Conservation (phyloP, 2,329 filamentous ascomycete species). For the Ophiostoma ips region DNA sequence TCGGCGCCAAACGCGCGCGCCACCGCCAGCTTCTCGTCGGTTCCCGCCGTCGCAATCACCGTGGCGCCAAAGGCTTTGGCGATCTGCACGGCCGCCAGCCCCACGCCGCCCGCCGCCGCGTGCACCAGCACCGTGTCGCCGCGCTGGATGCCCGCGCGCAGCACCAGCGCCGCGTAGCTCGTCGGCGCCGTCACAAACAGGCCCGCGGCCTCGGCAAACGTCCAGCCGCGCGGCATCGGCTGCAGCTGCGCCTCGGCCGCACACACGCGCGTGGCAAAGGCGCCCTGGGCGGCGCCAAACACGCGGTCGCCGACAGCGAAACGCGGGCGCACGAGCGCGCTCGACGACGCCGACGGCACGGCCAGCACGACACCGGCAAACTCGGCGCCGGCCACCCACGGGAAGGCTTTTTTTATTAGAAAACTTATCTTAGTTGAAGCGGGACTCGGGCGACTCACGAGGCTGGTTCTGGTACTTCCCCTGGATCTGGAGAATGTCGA, state of each 20-base stretch:
- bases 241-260: constrained; percentile 53
- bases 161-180: constrained; percentile 70
- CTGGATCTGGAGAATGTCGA: constrained; percentile 87
- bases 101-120: constrained; percentile 83
- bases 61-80: constrained; percentile 84
- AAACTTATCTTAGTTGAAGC: no score
- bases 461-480: constrained; percentile 94
- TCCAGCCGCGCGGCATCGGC: constrained; percentile 69
- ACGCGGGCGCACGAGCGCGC: constrained; percentile 35
- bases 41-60: constrained; percentile 85
- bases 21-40: constrained; percentile 63
- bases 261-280: constrained; percentile 65
- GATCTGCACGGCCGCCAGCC: constrained; percentile 81
- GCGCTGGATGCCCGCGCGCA: constrained; percentile 58
- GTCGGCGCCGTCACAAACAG: constrained; percentile 88
- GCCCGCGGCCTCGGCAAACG: constrained; percentile 70
- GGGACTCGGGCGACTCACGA: no score
- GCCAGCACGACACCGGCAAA: constrained; percentile 69
- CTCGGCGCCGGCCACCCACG: constrained; percentile 77
- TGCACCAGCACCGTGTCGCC: constrained; percentile 85
- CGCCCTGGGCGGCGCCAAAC: constrained; percentile 77
- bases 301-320: constrained; percentile 71
- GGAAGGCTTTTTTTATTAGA: constrained; percentile 38
- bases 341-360: constrained; percentile 25
- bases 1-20: constrained; percentile 75